Evolutionary conservation across 1,284 basidiomycete species (phyloP).

Genomic region (Mycena sp.): DNA sequence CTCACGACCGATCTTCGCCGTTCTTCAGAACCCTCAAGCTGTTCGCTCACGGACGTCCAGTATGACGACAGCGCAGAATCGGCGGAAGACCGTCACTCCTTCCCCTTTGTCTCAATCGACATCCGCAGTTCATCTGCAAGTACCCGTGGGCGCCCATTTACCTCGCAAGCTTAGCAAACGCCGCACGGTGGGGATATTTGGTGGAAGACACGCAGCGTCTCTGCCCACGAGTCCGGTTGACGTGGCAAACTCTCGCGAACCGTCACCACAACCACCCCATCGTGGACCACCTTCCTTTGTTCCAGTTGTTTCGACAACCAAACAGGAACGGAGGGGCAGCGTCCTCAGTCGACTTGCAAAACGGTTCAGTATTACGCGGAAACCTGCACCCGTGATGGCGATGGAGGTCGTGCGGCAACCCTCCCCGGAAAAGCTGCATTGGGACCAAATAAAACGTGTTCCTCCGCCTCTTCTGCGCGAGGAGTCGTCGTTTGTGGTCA

Average conservation of each 20-base stretch:
- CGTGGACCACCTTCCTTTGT: constrained; percentile 39
- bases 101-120: constrained; percentile 85
- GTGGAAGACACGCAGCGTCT: constrained; percentile 33
- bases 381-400: constrained; percentile 44
- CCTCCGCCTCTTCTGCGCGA: constrained; percentile 53
- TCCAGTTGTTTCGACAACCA: constrained; percentile 46
- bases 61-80: constrained; percentile 57
- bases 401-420: constrained; percentile 26
- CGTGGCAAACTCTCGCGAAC: constrained; percentile 12
- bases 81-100: constrained; percentile 68
- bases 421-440: background rate
- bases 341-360: constrained; percentile 72
- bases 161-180: constrained; percentile 77
- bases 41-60: constrained; percentile 64
- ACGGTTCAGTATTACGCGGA: constrained; percentile 73
- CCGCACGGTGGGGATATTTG: constrained; percentile 64
- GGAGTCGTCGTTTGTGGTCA: constrained; percentile 13
- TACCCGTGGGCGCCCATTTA: constrained; percentile 49
- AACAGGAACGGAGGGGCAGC: constrained; percentile 72
- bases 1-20: constrained; percentile 7
- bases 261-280: constrained; percentile 33
- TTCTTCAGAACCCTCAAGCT: too few species aligned
- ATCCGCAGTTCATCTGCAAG: constrained; percentile 74
- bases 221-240: constrained; percentile 39
- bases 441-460: constrained; percentile 45